Percentiles rank a stretch among this genome's conserved stretches.
These are phyloP conservation scores for Cadophora luteo-olivacea DNA, from an alignment of 2,329 filamentous ascomycete species.

Conservation along the genomic window DNA sequence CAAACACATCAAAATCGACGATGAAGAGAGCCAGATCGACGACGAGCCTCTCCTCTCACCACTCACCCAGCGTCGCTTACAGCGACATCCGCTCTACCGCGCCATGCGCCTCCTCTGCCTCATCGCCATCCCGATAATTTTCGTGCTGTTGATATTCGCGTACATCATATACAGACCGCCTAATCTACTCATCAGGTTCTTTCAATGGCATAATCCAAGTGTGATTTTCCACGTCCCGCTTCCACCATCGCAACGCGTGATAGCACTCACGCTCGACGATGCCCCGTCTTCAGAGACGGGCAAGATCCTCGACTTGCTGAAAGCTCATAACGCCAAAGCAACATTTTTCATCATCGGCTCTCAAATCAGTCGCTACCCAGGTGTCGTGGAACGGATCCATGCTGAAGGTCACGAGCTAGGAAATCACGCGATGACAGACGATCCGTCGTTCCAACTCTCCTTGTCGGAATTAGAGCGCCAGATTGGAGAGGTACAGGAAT, in stretches of 20 bases:
- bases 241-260: constrained; percentile 62
- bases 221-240: constrained; percentile 76
- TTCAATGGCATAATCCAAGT: constrained; percentile 75
- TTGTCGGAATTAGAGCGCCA: constrained; percentile 66
- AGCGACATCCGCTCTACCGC: not conserved
- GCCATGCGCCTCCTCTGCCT: constrained; percentile 27
- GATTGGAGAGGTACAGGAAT: constrained; percentile 67
- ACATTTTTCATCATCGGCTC: constrained; percentile 91
- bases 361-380: constrained; percentile 67
- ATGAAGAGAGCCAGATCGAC: constrained; percentile 37
- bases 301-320: constrained; percentile 73
- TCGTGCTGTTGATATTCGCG: constrained; percentile 49
- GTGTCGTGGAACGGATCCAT: constrained; percentile 63
- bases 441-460: constrained; percentile 69
- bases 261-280: constrained; percentile 89
- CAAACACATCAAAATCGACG: constrained; percentile 44
- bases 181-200: constrained; percentile 69
- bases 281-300: constrained; percentile 76
- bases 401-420: constrained; percentile 73
- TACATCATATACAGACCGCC: constrained; percentile 87
- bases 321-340: constrained; percentile 69
- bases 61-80: not conserved
- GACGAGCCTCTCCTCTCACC: constrained; percentile 9
- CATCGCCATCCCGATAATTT: constrained; percentile 34
- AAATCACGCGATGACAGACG: constrained; percentile 91